Evolutionary conservation across 352 stramenopile species (phyloP).

Genomic region (Phytophthora pistaciae): DNA sequence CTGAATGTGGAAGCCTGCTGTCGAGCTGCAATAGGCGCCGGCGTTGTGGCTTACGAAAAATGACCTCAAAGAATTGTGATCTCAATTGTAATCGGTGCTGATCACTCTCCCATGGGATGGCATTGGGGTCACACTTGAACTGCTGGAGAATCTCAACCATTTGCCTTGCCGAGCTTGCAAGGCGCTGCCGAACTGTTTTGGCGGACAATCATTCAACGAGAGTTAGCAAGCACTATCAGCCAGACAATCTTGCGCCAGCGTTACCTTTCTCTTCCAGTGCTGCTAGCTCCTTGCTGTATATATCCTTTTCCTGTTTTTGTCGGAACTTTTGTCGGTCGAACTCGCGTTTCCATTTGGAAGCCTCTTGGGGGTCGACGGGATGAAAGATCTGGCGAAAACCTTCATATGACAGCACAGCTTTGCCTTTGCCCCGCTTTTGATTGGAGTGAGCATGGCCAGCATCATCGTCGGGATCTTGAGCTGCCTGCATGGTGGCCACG

Average conservation of each 20-base stretch:
- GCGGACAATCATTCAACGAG: neutral
- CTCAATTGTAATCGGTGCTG: slow-evolving; percentile 59
- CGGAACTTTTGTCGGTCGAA: slow-evolving; percentile 73
- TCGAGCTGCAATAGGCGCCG: slow-evolving; percentile 33
- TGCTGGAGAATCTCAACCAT: slow-evolving; percentile 73
- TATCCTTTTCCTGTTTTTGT: slow-evolving; percentile 70
- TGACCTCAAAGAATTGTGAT: slow-evolving; percentile 60
- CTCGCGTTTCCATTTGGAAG: slow-evolving; percentile 67
- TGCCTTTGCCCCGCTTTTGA: slow-evolving; percentile 24
- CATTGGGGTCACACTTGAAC: slow-evolving; percentile 59
- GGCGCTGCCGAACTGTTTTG: slow-evolving; percentile 64
- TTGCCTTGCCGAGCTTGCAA: slow-evolving; percentile 74
- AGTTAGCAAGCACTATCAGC: slow-evolving; percentile 1
- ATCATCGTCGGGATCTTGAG: slow-evolving; percentile 8
- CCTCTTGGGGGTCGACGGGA: slow-evolving; percentile 54
- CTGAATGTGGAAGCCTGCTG: slow-evolving; percentile 15
- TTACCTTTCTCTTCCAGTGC: slow-evolving; percentile 76
- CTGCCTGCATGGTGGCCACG: slow-evolving; percentile 18
- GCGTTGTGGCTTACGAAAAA: slow-evolving; percentile 68
- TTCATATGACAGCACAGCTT: slow-evolving; percentile 62
- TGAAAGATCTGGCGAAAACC: slow-evolving; percentile 76
- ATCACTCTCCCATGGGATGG: slow-evolving; percentile 68
- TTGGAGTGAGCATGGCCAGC: neutral
- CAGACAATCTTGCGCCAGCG: neutral
- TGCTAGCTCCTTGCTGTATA: slow-evolving; percentile 71